Conservation (phyloP, 179 eudicot species). For the Spinacia oleracea region DNA sequence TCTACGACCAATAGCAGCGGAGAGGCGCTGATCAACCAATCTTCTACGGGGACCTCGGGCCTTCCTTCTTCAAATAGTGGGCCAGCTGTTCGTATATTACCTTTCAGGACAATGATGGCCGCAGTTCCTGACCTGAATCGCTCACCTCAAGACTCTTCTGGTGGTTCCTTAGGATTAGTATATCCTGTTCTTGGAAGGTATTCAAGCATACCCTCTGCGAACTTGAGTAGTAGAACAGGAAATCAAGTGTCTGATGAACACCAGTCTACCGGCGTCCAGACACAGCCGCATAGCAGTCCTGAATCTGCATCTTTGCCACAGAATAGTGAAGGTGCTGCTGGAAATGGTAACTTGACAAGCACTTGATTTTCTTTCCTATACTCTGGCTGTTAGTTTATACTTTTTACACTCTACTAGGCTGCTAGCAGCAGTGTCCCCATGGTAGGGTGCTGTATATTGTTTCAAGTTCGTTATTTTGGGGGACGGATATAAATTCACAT, state of each 20-base stretch:
- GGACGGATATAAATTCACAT: background rate
- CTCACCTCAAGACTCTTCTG: conserved; percentile 50
- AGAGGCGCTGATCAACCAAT: conserved; percentile 34
- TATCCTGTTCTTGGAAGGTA: conserved; percentile 69
- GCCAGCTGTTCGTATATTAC: conserved; percentile 57
- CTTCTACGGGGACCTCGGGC: conserved; percentile 37
- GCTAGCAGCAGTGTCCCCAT: background rate
- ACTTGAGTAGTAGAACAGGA: conserved; percentile 37
- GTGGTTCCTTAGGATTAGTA: conserved; percentile 51
- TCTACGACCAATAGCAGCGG: conserved; percentile 31
- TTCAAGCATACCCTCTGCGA: conserved; percentile 49
- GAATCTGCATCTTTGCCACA: conserved; percentile 45
- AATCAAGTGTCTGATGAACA: conserved; percentile 44
- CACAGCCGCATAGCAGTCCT: conserved; percentile 30
- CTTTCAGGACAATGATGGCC: conserved; percentile 63
- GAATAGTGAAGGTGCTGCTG: conserved; percentile 40
- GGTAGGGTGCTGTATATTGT: background rate
- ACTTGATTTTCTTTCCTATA: background rate
- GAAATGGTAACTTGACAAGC: conserved; percentile 42
- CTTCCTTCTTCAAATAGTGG: conserved; percentile 45
- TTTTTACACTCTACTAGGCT: too few relatives aligned
- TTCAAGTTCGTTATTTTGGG: background rate
- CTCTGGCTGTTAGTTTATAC: background rate
- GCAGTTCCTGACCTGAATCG: conserved; percentile 58
- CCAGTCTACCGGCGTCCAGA: conserved; percentile 29